A percentile compares a stretch with the other conserved stretches of the same genome.
phyloP scores from a whole-genome alignment of 345 rosid genomes.

The Citrus sp. region DNA sequence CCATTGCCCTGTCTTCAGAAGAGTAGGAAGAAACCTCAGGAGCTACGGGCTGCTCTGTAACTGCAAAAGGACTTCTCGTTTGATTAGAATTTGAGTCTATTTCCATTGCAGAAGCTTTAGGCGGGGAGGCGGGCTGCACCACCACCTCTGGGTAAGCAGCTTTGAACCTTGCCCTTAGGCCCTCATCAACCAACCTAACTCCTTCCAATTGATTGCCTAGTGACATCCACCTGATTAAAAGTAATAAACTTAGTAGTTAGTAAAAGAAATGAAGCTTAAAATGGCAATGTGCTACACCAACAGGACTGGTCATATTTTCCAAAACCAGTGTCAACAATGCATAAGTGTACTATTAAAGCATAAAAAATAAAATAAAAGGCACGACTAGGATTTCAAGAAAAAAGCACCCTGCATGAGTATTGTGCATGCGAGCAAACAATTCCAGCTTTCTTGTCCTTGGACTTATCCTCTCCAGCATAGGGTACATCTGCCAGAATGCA shows the following conservation, averaged over 20 bases:
- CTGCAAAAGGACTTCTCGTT: constrained; percentile 46
- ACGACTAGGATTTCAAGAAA: constrained; percentile 2
- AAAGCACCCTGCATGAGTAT: constrained; percentile 90
- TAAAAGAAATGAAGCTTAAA: not conserved
- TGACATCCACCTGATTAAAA: constrained; percentile 74
- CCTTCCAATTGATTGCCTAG: constrained; percentile 92
- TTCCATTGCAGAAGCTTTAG: constrained; percentile 78
- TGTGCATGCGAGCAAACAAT: constrained; percentile 97
- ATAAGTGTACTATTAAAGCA: not conserved
- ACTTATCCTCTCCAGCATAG: constrained; percentile 95
- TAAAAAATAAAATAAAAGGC: not conserved
- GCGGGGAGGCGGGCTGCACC: constrained; percentile 90
- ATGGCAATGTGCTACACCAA: not conserved
- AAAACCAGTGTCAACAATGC: not conserved
- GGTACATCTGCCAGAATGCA: constrained; percentile 69
- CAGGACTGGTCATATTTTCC: not conserved
- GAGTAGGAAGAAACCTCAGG: constrained; percentile 32
- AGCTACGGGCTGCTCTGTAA: constrained; percentile 25
- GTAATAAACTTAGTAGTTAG: not conserved
- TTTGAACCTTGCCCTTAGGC: constrained; percentile 86
- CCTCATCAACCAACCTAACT: constrained; percentile 85
- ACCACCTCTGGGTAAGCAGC: constrained; percentile 86
- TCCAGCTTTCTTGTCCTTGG: constrained; percentile 94
- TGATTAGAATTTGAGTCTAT: constrained; percentile 44
- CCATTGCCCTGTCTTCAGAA: constrained; percentile 40